Evolutionary conservation across 2,329 filamentous ascomycete species (phyloP).

Genomic region (Seiridium unicorne): DNA sequence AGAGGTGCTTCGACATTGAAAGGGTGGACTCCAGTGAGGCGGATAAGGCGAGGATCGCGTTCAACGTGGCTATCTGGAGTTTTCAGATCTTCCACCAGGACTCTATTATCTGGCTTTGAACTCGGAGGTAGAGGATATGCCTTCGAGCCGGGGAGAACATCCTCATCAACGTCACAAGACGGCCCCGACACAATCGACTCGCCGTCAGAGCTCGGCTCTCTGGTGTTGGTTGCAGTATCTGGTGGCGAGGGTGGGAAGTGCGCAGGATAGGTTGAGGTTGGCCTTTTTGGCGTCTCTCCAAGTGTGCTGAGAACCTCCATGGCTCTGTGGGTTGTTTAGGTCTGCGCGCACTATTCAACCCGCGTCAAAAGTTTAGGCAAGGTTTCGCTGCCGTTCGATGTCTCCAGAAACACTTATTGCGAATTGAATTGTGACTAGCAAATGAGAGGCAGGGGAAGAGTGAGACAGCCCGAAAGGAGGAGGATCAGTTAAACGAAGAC

Average conservation of each 20-base stretch:
- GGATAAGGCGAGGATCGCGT: conserved; percentile 77
- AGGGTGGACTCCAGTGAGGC: conserved; percentile 84
- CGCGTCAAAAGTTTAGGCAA: too few relatives aligned
- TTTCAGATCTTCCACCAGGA: conserved; percentile 73
- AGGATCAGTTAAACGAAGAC: too few relatives aligned
- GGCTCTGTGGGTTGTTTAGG: background rate
- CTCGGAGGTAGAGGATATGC: conserved; percentile 68
- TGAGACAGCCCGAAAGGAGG: too few relatives aligned
- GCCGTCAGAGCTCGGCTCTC: conserved; percentile 1
- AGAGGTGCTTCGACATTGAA: conserved; percentile 89
- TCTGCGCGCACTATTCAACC: background rate
- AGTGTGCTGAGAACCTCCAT: background rate
- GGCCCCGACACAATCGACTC: background rate
- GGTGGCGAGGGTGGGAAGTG: conserved; percentile 4
- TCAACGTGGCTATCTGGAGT: conserved; percentile 83
- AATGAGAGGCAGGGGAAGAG: too few relatives aligned
- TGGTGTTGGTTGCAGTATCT: background rate
- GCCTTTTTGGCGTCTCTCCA: background rate
- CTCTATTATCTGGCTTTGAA: conserved; percentile 51
- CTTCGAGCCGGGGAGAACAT: conserved; percentile 16
- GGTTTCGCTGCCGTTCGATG: too few relatives aligned
- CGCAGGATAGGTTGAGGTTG: background rate
- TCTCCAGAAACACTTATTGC: too few relatives aligned
- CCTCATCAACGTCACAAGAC: conserved; percentile 14
- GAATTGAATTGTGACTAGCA: too few relatives aligned